A percentile compares a stretch with the other conserved stretches of the same genome.
phyloP scores from a whole-genome alignment of 2,329 filamentous ascomycete genomes.

The Exophiala lecanii-corni region DNA sequence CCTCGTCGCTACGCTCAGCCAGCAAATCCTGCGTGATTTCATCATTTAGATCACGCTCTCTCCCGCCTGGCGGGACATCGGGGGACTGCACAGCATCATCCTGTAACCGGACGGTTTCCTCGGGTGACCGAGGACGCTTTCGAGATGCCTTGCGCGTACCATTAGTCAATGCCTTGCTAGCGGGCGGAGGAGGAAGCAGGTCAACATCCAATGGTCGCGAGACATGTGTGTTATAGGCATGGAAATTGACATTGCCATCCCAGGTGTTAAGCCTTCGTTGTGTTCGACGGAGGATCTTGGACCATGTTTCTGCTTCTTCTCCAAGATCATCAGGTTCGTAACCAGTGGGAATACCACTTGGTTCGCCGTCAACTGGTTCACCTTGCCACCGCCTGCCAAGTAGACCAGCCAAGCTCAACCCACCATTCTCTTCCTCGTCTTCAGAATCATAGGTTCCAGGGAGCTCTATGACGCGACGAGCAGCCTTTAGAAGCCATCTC shows the following conservation, averaged over 20 bases:
- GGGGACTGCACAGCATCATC: slow-evolving; percentile 2
- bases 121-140: slow-evolving; percentile 4
- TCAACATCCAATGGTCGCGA: neutral
- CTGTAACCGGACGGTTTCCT: neutral
- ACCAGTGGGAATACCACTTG: slow-evolving; percentile 31
- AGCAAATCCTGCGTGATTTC: slow-evolving; percentile 27
- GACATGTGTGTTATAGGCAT: slow-evolving; percentile 28
- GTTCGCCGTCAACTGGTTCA: slow-evolving; percentile 9
- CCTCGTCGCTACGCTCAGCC: slow-evolving; percentile 27
- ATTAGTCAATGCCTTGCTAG: slow-evolving; percentile 4
- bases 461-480: slow-evolving; percentile 38
- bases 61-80: slow-evolving; percentile 5
- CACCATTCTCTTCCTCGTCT: slow-evolving; percentile 40
- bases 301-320: slow-evolving; percentile 42
- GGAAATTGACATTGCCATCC: slow-evolving; percentile 41
- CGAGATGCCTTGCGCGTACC: slow-evolving; percentile 15
- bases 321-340: slow-evolving; percentile 44
- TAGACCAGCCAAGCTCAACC: slow-evolving; percentile 32
- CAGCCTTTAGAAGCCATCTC: slow-evolving; percentile 38
- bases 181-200: neutral
- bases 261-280: slow-evolving; percentile 41
- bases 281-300: slow-evolving; percentile 41
- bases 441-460: slow-evolving; percentile 45
- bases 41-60: slow-evolving; percentile 22
- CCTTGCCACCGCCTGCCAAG: slow-evolving; percentile 16